Percentiles rank a stretch among this genome's conserved stretches.
Conservation (phyloP, 371 early-diverging fungal genomes). For the Mortierella sp. region DNA sequence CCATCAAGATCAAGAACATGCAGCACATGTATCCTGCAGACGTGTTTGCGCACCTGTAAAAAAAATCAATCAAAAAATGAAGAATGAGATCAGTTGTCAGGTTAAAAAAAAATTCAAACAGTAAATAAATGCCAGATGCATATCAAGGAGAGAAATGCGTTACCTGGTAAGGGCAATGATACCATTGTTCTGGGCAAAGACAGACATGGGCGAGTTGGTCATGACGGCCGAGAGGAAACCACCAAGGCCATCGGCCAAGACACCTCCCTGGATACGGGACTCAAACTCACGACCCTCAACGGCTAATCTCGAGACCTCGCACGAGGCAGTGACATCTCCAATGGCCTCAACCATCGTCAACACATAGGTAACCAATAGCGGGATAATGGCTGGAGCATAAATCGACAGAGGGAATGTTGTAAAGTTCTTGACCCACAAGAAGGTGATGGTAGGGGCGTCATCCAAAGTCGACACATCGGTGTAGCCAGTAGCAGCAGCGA, state of each 20-base stretch:
- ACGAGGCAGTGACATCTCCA: conserved; percentile 71
- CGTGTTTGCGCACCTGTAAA: conserved; percentile 66
- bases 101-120: not conserved
- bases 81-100: not conserved
- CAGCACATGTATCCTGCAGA: conserved; percentile 73
- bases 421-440: conserved; percentile 66
- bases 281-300: conserved; percentile 73
- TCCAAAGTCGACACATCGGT: conserved; percentile 64
- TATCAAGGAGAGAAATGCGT: not conserved
- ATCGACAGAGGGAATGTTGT: conserved; percentile 69
- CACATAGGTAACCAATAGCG: conserved; percentile 68
- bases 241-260: conserved; percentile 71
- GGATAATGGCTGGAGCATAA: conserved; percentile 73
- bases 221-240: conserved; percentile 72
- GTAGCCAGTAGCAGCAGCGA: conserved; percentile 74
- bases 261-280: conserved; percentile 70
- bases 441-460: conserved; percentile 67
- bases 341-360: conserved; percentile 70
- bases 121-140: not conserved
- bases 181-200: conserved; percentile 77
- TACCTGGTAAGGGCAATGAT: conserved; percentile 65
- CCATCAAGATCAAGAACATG: conserved; percentile 66
- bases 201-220: conserved; percentile 72
- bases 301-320: conserved; percentile 72
- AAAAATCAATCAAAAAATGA: not conserved